Conservation (phyloP, 495 filamentous ascomycete genomes). For the Penicillium parvum region DNA sequence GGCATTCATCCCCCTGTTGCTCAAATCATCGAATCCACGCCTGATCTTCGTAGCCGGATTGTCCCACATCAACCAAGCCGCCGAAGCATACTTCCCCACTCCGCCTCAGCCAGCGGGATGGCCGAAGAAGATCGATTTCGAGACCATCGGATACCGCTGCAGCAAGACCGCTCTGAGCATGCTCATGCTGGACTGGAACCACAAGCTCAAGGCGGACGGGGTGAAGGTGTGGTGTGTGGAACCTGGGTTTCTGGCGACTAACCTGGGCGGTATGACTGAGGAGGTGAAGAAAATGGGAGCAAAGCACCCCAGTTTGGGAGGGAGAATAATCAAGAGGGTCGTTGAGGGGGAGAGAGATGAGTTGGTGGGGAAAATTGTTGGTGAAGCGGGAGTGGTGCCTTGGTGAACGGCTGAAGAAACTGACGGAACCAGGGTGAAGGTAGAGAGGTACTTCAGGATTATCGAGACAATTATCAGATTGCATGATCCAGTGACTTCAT, state of each 20-base stretch:
- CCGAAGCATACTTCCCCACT: constrained; percentile 17
- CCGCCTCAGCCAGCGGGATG: constrained; percentile 32
- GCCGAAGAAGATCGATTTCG: constrained; percentile 39
- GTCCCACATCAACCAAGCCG: constrained; percentile 16
- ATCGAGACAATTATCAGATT: no score
- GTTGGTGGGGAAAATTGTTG: constrained; percentile 34
- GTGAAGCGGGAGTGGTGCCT: not conserved
- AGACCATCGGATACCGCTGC: constrained; percentile 30
- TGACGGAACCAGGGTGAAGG: no score
- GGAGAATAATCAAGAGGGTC: constrained; percentile 28
- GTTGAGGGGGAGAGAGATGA: constrained; percentile 36
- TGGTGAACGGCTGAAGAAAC: no score
- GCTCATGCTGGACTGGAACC: constrained; percentile 32
- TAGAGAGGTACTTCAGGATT: no score
- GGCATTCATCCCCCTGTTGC: constrained; percentile 45
- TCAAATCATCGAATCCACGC: constrained; percentile 43
- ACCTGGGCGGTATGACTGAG: constrained; percentile 24
- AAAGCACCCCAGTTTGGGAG: constrained; percentile 30
- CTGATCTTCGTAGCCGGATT: constrained; percentile 46
- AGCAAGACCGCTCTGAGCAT: constrained; percentile 35
- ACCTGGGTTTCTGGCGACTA: constrained; percentile 32
- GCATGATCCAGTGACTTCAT: no score
- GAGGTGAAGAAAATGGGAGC: constrained; percentile 28
- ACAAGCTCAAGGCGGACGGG: constrained; percentile 33
- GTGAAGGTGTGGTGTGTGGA: constrained; percentile 33